phyloP scores from a whole-genome alignment of 305 asterid genomes.

The Solanum hybrid region DNA sequence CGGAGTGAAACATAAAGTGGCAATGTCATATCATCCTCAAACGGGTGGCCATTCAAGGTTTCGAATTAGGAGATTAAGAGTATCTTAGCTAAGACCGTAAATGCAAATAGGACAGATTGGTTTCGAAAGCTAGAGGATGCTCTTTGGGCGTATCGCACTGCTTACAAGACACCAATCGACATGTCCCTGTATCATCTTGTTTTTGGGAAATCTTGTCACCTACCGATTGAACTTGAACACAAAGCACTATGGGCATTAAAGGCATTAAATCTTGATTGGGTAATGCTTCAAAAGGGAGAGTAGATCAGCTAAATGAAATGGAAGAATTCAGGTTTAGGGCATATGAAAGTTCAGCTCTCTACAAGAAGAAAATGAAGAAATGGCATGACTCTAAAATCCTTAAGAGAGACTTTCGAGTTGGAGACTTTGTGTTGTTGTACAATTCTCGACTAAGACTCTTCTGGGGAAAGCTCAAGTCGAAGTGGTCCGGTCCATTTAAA shows the following conservation, averaged over 20 bases:
- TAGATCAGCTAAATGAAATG: not conserved
- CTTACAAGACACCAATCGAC: not conserved
- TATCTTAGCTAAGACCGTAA: not conserved
- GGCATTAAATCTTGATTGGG: not conserved
- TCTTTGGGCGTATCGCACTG: not conserved
- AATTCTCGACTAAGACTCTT: not conserved
- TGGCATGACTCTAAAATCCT: not conserved
- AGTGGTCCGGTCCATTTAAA: not conserved
- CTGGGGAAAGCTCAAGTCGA: not conserved
- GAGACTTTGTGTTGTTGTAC: not conserved
- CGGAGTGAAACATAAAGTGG: not conserved
- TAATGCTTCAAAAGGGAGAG: not conserved
- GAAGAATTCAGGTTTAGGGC: not conserved
- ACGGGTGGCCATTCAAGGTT: not conserved
- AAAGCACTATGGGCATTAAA: not conserved
- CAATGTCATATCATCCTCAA: not conserved
- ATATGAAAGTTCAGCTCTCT: not conserved
- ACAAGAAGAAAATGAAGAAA: not conserved
- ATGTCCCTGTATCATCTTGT: not conserved
- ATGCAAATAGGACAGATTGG: not conserved
- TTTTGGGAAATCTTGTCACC: not conserved
- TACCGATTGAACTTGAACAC: too few relatives aligned
- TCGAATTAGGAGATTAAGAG: not conserved
- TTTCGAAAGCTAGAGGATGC: not conserved
- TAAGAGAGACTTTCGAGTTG: not conserved